Base-by-base conservation (phyloP, 164 flowering plant genomes). In the Tetrastigma voinierianum region DNA sequence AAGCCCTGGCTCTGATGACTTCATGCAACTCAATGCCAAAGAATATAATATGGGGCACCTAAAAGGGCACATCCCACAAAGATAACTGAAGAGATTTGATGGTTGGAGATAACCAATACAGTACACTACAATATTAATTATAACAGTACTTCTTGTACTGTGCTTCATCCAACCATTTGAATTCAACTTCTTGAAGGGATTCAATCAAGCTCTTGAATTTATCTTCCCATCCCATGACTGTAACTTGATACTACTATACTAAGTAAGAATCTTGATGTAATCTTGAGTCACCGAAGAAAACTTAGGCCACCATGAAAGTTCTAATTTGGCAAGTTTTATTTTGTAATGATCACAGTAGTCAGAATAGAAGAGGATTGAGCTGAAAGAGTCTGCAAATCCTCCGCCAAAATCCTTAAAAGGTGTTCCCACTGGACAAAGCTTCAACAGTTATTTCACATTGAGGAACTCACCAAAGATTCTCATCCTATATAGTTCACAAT, bases 201-300 rank as follows among this genome's bases (percentile, higher is more conserved):
- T 81, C 82, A 4, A 87, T 78, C 67, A 74, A 56, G 11, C 20
- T 71, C 80, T 76, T 83, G 81, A 94, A 94, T 10, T 85, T 80
- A 5, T 90, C 95, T 69, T 91, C 98, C 98, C n/a, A n/a, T n/a
- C n/a, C n/a, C 98, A 94, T 2, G 95, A 86, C 65, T 91, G 97
- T 49, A 94, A 61, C 76, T 91, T 94, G 40, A 94, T 90, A 90
- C 76, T 64, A 88, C 88, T 91, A 91, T 94, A 64, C 70, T 90
- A n/a, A 82, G 86, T 88, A 4, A 94, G 77, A 62, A 90, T 80
- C 74, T 94, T 14, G 97, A 88, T 55, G 89, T 87, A 15, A 87
- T 61, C 63, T 90, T 78, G 10, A 94, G 80, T 10, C 98, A 61
- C 66, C 80, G 76, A n/a, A n/a, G n/a, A n/a, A n/a, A 62, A 91